Evolutionary conservation across 345 rosid genomes (phyloP), one percentile per base, ranked within the genome.

Genomic region (Lepidium africanum): DNA sequence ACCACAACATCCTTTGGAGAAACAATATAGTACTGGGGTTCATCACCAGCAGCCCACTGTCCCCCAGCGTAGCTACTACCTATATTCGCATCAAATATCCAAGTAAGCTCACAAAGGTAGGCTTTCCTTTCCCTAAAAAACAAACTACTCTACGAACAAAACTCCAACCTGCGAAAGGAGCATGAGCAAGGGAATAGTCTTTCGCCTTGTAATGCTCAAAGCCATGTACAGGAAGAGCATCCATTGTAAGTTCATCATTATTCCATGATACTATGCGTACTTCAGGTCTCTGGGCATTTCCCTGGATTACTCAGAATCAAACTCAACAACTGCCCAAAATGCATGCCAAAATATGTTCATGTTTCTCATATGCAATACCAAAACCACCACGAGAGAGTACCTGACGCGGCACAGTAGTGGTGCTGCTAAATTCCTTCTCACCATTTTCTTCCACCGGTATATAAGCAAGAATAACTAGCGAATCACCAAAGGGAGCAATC

Each of bases 41-140:
- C 99, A 79, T 95, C 97, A 65, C 97, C 97, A 80, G 99, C 90
- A 56, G 96, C 94, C 99, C 99, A 95, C 80, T 89, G 99, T 59
- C 99, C 97, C 70, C 99, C 96, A 76, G 90, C 96, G 72, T 95
- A 87, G 71, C 99, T 95, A 77, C 96, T 91, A 73, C 99, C 99
- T 95, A 81, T 36, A 79, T 52, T 67, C 72, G 66, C 69, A 66
- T 47, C 21, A 71, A 68, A 43, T 42, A 32, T 57, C 32, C 45
- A 48, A 60, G 71, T 21, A 53, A 78, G 32, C 21, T 62, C 57
- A 69, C 40, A 73, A 49, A 60, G 45, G 57, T 37, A 63, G 54
- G 50, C 41, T 55, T 43, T 75, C 68, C 49, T 55, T 61, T 50
- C 59, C 38, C 51, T 37, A 62, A 36, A 48, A 60, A 58, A 43